Evolutionary conservation across 805 yeast species (phyloP).

Genomic region (Sugiyamaella smithiae): DNA sequence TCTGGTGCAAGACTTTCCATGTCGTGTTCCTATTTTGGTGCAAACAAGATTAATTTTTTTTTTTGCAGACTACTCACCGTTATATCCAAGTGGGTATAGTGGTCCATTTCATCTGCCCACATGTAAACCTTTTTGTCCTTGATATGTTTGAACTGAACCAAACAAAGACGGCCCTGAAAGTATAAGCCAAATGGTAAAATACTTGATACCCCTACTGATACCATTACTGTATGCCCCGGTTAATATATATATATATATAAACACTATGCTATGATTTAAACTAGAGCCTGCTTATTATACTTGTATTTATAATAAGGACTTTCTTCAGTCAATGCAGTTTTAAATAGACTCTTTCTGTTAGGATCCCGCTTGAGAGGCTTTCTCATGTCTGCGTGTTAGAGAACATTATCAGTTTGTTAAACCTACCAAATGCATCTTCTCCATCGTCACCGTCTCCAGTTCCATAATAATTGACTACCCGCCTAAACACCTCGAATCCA

Average conservation of each 20-base stretch:
- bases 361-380: conserved; percentile 38
- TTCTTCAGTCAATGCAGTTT: conserved; percentile 30
- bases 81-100: conserved; percentile 45
- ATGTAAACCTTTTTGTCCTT: too few relatives aligned
- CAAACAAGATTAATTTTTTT: conserved; percentile 63
- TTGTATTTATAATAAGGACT: conserved; percentile 26
- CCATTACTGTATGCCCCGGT: too few relatives aligned
- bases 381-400: conserved; percentile 36
- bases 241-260: too few relatives aligned
- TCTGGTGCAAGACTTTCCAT: conserved; percentile 75
- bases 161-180: too few relatives aligned
- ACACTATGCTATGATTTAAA: too few relatives aligned
- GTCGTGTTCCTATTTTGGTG: conserved; percentile 85
- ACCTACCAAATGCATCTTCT: conserved; percentile 85
- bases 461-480: conserved; percentile 89
- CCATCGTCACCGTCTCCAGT: conserved; percentile 43
- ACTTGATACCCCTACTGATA: too few relatives aligned
- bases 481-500: conserved; percentile 78
- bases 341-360: conserved; percentile 27
- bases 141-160: too few relatives aligned
- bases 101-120: conserved; percentile 71
- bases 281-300: conserved; percentile 21
- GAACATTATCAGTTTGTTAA: neutral
- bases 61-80: conserved; percentile 73
- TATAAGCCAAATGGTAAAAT: too few relatives aligned